Percentiles rank a stretch among this genome's conserved stretches.
Evolutionary conservation across 2,329 filamentous ascomycete species (phyloP).

Genomic region (Ophidiomyces ophidiicola): DNA sequence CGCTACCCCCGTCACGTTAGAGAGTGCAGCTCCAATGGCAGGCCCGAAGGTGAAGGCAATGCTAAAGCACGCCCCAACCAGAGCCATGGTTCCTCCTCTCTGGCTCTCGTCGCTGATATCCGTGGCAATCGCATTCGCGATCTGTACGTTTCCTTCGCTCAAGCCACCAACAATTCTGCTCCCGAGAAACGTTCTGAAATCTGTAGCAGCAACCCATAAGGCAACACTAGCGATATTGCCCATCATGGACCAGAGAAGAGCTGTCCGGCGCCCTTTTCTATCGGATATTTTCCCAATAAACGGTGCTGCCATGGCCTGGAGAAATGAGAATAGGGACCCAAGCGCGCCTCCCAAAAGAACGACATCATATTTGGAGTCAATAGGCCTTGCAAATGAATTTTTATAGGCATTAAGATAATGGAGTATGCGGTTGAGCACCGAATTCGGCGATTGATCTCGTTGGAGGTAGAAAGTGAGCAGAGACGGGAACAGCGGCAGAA

Average conservation of each 20-base stretch:
- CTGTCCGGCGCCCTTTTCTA: constrained; percentile 71
- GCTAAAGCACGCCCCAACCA: constrained; percentile 93
- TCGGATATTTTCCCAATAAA: constrained; percentile 84
- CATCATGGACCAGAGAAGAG: constrained; percentile 78
- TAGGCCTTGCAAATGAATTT: constrained; percentile 76
- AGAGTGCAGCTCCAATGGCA: constrained; percentile 75
- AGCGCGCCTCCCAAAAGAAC: constrained; percentile 87
- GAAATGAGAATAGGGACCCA: constrained; percentile 82
- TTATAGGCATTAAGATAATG: constrained; percentile 87
- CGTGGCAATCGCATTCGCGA: constrained; percentile 90
- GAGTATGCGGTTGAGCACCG: constrained; percentile 67
- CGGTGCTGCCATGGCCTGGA: constrained; percentile 85
- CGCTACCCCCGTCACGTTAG: constrained; percentile 61
- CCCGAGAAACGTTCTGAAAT: constrained; percentile 93
- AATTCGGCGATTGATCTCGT: constrained; percentile 52
- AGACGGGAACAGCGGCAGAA: constrained; percentile 87
- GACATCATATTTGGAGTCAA: constrained; percentile 94
- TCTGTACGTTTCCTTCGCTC: constrained; percentile 92
- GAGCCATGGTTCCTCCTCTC: constrained; percentile 83
- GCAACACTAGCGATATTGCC: constrained; percentile 90
- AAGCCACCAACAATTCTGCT: constrained; percentile 83
- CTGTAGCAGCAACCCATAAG: constrained; percentile 83
- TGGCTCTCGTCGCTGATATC: constrained; percentile 82
- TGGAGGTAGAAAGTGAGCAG: constrained; percentile 93
- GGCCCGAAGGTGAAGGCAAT: constrained; percentile 96